Conservation (phyloP, 2,329 filamentous ascomycete genomes). For the Zelopaecilomyces penicillatus region DNA sequence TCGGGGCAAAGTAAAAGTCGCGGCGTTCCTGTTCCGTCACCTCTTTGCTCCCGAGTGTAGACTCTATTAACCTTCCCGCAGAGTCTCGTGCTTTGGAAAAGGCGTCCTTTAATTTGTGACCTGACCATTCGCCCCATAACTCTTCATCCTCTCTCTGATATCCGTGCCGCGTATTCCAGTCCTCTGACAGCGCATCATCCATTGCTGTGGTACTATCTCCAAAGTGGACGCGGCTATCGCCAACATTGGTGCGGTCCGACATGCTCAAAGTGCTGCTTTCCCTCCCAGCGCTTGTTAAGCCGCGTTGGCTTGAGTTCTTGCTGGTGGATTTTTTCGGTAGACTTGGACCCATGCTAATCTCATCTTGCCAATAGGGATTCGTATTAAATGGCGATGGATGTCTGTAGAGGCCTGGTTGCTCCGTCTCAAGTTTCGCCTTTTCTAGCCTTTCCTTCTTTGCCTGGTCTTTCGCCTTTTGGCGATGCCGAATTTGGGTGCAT, state of each 20-base stretch:
- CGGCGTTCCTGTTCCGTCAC: slow-evolving; percentile 44
- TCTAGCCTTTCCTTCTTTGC: slow-evolving; percentile 60
- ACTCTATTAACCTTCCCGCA: slow-evolving; percentile 46
- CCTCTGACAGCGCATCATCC: slow-evolving; percentile 30
- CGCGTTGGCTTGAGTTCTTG: slow-evolving; percentile 52
- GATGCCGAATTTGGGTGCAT: slow-evolving; percentile 63
- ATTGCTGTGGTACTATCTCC: slow-evolving; percentile 20
- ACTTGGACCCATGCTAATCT: slow-evolving; percentile 74
- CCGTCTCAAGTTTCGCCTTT: slow-evolving; percentile 54
- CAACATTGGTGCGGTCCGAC: slow-evolving; percentile 29
- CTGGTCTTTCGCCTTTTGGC: slow-evolving; percentile 61
- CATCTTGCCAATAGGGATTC: slow-evolving; percentile 81
- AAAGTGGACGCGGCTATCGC: slow-evolving; percentile 26
- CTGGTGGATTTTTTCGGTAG: slow-evolving; percentile 54
- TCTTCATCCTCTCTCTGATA: slow-evolving; percentile 86
- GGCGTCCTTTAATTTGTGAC: slow-evolving; percentile 49
- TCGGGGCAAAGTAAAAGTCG: slow-evolving; percentile 53
- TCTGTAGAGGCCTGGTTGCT: slow-evolving; percentile 65
- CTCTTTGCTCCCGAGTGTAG: slow-evolving; percentile 43
- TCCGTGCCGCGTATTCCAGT: slow-evolving; percentile 63
- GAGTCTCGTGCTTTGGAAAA: slow-evolving; percentile 51
- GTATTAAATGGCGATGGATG: slow-evolving; percentile 79
- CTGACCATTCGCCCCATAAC: slow-evolving; percentile 62
- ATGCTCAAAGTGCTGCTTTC: slow-evolving; percentile 42
- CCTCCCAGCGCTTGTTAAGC: slow-evolving; percentile 48